Conservation (phyloP, 2,329 filamentous ascomycete genomes). For the Monosporascus sp. region DNA sequence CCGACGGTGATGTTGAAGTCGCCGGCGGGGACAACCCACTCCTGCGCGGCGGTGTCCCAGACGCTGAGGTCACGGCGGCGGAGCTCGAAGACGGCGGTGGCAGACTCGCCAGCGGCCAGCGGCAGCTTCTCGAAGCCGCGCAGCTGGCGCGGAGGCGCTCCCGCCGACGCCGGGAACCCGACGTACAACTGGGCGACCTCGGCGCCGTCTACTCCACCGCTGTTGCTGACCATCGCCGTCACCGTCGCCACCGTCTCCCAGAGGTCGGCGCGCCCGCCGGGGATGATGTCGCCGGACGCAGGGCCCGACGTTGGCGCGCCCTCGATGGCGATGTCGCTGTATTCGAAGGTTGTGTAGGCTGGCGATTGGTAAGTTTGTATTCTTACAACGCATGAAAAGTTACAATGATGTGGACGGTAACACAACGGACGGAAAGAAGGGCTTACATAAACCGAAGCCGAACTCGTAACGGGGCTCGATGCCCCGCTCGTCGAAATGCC, state of each 20-base stretch:
- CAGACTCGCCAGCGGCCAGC: conserved; percentile 41
- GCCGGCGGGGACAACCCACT: conserved; percentile 44
- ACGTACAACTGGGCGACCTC: conserved; percentile 61
- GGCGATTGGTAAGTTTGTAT: background rate
- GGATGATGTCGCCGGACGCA: conserved; percentile 32
- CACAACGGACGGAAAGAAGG: background rate
- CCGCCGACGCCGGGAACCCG: conserved; percentile 34
- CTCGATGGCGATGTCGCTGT: conserved; percentile 42
- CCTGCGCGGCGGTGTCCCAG: conserved; percentile 54
- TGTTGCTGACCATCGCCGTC: conserved; percentile 60
- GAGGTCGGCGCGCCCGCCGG: conserved; percentile 41
- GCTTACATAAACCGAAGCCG: conserved; percentile 54
- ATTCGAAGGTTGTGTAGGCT: conserved; percentile 66
- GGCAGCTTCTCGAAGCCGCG: conserved; percentile 58
- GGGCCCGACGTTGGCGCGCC: conserved; percentile 33
- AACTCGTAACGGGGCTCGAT: conserved; percentile 60
- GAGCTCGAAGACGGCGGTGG: conserved; percentile 46
- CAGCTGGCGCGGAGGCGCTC: conserved; percentile 43
- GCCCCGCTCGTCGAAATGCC: conserved; percentile 52
- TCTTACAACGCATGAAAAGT: too few species aligned
- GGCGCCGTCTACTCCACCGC: conserved; percentile 54
- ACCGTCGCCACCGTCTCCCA: conserved; percentile 43
- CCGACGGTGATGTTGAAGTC: conserved; percentile 37
- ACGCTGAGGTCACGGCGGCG: conserved; percentile 58
- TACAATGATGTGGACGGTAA: too few species aligned